Base-by-base conservation (phyloP, 768 basidiomycete genomes). In the Mycena metata region DNA sequence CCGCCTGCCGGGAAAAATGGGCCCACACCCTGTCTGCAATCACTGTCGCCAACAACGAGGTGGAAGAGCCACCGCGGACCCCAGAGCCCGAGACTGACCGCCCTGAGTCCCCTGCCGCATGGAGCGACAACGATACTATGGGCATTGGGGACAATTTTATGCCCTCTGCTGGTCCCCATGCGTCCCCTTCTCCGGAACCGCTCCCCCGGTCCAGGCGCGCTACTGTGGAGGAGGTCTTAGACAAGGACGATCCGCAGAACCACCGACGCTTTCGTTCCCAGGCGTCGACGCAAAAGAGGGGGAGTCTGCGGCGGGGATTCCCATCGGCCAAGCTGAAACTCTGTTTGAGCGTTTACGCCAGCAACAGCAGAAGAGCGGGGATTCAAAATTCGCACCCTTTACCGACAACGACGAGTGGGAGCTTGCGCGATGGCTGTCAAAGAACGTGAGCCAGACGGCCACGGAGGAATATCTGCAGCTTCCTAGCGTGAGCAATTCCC, bases 391-490 rank as follows among this genome's bases (percentile, higher is more conserved):
- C 74, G 71, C 67, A 1, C 79, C 79, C 24, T 81, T 80, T 47
- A 23, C 33, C 16, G 46, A 59, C 35, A 51, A 67, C 39, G 76
- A 77, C 10, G 77, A 82, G 30, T 54, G 52, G 52, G 35, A 54
- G 3, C 52, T 54, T 77, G 78, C 73, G 0, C 50, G 59, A 15
- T 82, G 77, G 78, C 54, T 82, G 43, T 73, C 76, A 16, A 69
- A 68, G 15, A 60, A 63, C 17, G 73, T 76, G 13, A 71, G 77
- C 5, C 72, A 80, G 17, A 75, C 59, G 2, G 69, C 72, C 21
- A 77, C 75, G 11, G 77, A 80, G 21, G 66, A 75, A 23, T 81
- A 77, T 47, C 67, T 80, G 36, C 70, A 74, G 43, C 67, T 80
- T 13, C 56, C 56, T 1, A 58, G 17, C n/a, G 56, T 58, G 26